These are phyloP conservation scores for Syncephalis fuscata DNA, from an alignment of 371 early-diverging fungal species.

Conservation along the genomic window DNA sequence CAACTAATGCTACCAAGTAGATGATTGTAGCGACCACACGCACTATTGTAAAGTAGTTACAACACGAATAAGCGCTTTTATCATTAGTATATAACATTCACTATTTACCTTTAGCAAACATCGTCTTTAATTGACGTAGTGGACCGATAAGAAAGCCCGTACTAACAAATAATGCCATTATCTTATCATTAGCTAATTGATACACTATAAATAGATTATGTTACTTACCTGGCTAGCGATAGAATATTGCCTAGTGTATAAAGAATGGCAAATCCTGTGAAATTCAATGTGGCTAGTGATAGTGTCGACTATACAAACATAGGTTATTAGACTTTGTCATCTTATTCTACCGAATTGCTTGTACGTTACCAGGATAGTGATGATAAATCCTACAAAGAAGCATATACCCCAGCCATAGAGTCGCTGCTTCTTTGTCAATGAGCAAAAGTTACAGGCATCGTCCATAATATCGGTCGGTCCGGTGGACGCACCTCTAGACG, in stretches of 20 bases:
- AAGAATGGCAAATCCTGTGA: constrained; percentile 66
- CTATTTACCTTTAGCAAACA: constrained; percentile 49
- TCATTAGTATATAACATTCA: not conserved
- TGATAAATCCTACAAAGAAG: constrained; percentile 51
- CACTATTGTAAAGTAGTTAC: not conserved
- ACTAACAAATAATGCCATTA: constrained; percentile 12
- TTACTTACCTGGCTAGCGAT: constrained; percentile 47
- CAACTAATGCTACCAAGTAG: constrained; percentile 1
- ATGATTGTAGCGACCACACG: constrained; percentile 5
- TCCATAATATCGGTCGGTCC: constrained; percentile 18
- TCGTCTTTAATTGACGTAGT: constrained; percentile 65
- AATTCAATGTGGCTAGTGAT: constrained; percentile 28
- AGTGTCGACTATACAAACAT: constrained; percentile 36
- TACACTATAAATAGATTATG: not conserved
- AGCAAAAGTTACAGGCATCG: constrained; percentile 23
- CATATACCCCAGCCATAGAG: constrained; percentile 77
- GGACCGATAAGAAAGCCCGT: constrained; percentile 82
- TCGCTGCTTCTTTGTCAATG: constrained; percentile 62
- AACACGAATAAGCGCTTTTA: not conserved
- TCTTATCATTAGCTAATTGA: not conserved
- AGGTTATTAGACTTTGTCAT: not conserved
- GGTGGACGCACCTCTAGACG: constrained; percentile 1
- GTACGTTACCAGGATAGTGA: constrained; percentile 64
- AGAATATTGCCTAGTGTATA: constrained; percentile 83
- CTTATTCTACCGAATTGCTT: not conserved